Conservation (phyloP, 768 basidiomycete species). For the Podaxis sp. region DNA sequence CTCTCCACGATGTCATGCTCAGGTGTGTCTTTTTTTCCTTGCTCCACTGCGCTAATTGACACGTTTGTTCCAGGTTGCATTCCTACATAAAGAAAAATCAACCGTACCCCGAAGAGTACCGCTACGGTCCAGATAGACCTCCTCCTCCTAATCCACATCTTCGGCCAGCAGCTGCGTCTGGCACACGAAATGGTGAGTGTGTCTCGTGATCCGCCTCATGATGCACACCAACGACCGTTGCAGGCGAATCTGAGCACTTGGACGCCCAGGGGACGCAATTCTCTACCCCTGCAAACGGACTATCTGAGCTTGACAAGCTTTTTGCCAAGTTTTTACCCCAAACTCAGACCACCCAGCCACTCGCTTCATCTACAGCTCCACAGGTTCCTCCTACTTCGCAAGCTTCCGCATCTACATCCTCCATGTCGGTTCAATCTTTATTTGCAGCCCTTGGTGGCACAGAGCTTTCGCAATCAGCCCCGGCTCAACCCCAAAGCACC, state of each 20-base stretch:
- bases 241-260: slow-evolving; percentile 9
- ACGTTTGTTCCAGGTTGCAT: slow-evolving; percentile 46
- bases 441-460: slow-evolving; percentile 37
- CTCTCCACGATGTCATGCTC: slow-evolving; percentile 68
- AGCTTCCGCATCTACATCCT: slow-evolving; percentile 32
- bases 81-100: slow-evolving; percentile 62
- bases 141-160: slow-evolving; percentile 49
- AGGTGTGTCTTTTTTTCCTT: slow-evolving; percentile 40
- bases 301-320: slow-evolving; percentile 46
- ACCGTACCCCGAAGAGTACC: slow-evolving; percentile 70
- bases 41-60: not conserved
- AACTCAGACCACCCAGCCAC: slow-evolving; percentile 21
- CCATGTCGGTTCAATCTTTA: slow-evolving; percentile 45
- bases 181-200: not conserved
- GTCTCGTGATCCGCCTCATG: not conserved
- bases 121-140: slow-evolving; percentile 64
- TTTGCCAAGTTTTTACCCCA: slow-evolving; percentile 39
- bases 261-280: slow-evolving; percentile 12
- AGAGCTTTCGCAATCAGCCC: slow-evolving; percentile 15
- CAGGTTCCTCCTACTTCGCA: slow-evolving; percentile 19
- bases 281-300: not conserved
- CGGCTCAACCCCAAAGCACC: slow-evolving; percentile 10
- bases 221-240: not conserved
- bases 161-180: slow-evolving; percentile 18
- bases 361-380: slow-evolving; percentile 23